These are phyloP conservation scores for Pouteria glomerata DNA, from an alignment of 148 eudicot genomes.

Conservation along the genomic window DNA sequence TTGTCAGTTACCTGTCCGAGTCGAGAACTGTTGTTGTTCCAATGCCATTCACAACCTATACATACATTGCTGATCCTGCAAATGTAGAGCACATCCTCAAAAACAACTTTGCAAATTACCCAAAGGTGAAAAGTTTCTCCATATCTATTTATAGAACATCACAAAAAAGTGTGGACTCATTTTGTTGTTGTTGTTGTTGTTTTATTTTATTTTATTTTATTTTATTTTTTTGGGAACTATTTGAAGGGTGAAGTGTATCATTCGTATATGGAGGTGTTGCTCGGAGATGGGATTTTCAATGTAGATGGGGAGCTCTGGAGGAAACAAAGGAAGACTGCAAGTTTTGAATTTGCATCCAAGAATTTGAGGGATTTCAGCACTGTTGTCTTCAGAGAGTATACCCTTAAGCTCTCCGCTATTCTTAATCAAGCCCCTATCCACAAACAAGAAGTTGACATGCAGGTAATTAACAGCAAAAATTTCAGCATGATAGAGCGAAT, in stretches of 20 bases:
- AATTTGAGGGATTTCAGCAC: constrained; percentile 95
- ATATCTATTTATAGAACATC: not conserved
- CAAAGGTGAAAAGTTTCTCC: constrained; percentile 45
- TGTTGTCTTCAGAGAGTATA: constrained; percentile 83
- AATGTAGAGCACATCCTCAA: constrained; percentile 92
- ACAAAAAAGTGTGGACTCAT: not conserved
- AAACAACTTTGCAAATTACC: constrained; percentile 84
- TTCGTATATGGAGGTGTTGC: constrained; percentile 95
- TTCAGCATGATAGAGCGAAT: not conserved
- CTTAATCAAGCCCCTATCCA: constrained; percentile 47
- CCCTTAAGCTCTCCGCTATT: constrained; percentile 66
- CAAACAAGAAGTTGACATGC: constrained; percentile 63
- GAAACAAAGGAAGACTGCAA: constrained; percentile 91
- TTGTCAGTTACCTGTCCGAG: constrained; percentile 53
- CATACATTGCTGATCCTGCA: constrained; percentile 82
- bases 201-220: too few relatives aligned
- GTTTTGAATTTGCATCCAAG: constrained; percentile 97
- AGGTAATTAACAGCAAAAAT: constrained; percentile 33
- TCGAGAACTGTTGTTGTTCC: constrained; percentile 66
- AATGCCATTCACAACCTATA: constrained; percentile 81
- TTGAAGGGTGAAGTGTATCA: constrained; percentile 83
- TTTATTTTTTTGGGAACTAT: too few relatives aligned
- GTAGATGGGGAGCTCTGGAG: constrained; percentile 96
- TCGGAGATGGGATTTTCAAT: constrained; percentile 89
- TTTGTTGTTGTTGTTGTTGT: too few relatives aligned